Evolutionary conservation across 768 basidiomycete species (phyloP).

Genomic region (Lenzites betulinus): DNA sequence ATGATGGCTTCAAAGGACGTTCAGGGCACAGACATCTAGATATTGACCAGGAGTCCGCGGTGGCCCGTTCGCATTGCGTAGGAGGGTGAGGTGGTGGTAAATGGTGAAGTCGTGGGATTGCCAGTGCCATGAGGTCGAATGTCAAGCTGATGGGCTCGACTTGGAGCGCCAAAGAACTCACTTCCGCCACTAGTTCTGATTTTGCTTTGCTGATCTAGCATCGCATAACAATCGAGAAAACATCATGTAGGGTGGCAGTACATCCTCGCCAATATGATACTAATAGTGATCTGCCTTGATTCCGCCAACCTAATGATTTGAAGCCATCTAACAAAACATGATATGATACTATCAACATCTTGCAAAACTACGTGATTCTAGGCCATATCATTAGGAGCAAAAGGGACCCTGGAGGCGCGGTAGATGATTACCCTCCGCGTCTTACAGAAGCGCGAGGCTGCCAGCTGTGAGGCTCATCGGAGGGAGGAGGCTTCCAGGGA

Average conservation of each 20-base stretch:
- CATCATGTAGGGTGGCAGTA: too few species aligned
- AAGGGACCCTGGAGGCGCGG: not conserved
- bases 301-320: too few species aligned
- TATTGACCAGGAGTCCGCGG: not conserved
- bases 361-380: too few species aligned
- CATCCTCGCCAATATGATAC: too few species aligned
- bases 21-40: not conserved
- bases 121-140: not conserved
- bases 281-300: too few species aligned
- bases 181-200: too few species aligned
- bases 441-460: constrained; percentile 7
- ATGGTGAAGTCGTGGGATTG: not conserved
- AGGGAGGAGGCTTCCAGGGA: constrained; percentile 17
- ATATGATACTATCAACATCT: too few species aligned
- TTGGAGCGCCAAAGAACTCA: not conserved
- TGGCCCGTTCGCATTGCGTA: not conserved
- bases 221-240: too few species aligned
- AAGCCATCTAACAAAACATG: too few species aligned
- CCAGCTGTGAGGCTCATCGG: constrained; percentile 42
- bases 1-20: not conserved
- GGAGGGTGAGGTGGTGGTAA: not conserved
- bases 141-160: not conserved
- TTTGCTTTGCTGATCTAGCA: too few species aligned
- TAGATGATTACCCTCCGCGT: constrained; percentile 2
- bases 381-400: too few species aligned